Evolutionary conservation across 352 stramenopile genomes (phyloP).

Genomic region (Phytophthora chlamydospora): DNA sequence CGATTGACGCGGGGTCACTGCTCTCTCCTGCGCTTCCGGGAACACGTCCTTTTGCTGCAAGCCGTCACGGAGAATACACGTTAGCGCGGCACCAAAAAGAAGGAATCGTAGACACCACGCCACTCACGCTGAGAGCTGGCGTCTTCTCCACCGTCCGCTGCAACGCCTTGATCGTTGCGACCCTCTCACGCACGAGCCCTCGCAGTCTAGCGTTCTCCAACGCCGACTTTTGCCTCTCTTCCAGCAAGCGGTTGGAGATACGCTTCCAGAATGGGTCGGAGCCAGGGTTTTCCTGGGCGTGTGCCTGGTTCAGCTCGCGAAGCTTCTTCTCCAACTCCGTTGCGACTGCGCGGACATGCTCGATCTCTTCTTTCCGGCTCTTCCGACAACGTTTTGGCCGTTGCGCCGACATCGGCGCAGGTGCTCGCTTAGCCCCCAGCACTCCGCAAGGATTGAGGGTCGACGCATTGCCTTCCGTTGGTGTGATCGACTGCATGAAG

Average conservation of each 20-base stretch:
- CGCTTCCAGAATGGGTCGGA: slow-evolving; percentile 50
- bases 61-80: background rate
- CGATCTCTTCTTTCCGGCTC: slow-evolving; percentile 53
- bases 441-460: background rate
- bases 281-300: slow-evolving; percentile 27
- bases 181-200: slow-evolving; percentile 45
- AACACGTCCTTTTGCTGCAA: slow-evolving; percentile 32
- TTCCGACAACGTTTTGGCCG: slow-evolving; percentile 38
- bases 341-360: slow-evolving; percentile 42
- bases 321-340: slow-evolving; percentile 50
- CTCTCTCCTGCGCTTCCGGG: slow-evolving; percentile 4
- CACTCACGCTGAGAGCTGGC: slow-evolving; percentile 10
- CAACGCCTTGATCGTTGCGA: slow-evolving; percentile 32
- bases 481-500: slow-evolving; percentile 19
- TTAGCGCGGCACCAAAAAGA: background rate
- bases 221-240: slow-evolving; percentile 44
- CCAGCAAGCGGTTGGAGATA: slow-evolving; percentile 42
- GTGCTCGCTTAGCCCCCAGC: slow-evolving; percentile 7
- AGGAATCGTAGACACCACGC: background rate
- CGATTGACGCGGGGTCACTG: slow-evolving; percentile 2
- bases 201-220: slow-evolving; percentile 53
- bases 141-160: slow-evolving; percentile 34
- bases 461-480: background rate
- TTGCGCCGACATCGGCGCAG: background rate
- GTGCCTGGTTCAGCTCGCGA: slow-evolving; percentile 32